phyloP scores from a whole-genome alignment of 371 early-diverging fungal species.

The Rhizopus microsporus region DNA sequence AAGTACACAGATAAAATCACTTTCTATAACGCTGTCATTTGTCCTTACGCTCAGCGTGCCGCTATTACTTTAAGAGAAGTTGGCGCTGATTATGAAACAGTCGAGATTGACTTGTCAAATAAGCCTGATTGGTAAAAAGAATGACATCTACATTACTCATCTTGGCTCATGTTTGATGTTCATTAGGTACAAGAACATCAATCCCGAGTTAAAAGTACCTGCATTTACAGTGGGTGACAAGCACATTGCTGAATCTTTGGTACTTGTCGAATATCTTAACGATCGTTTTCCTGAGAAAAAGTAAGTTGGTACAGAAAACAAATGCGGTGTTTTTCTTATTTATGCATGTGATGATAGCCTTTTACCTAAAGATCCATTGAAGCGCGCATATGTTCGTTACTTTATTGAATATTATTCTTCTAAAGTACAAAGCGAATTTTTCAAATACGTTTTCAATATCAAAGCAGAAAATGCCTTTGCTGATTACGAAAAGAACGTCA shows the following conservation, averaged over 20 bases:
- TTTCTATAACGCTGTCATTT: conserved; percentile 54
- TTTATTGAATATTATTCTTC: conserved; percentile 55
- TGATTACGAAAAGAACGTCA: conserved; percentile 18
- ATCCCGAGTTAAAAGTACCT: conserved; percentile 57
- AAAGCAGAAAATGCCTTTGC: conserved; percentile 27
- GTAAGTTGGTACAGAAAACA: conserved; percentile 27
- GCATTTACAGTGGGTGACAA: conserved; percentile 40
- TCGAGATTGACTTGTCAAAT: conserved; percentile 62
- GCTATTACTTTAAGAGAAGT: conserved; percentile 57
- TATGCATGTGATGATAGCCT: conserved; percentile 23
- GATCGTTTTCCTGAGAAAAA: conserved; percentile 51
- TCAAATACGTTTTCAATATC: conserved; percentile 24
- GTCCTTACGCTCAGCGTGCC: conserved; percentile 69
- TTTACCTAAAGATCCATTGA: conserved; percentile 44
- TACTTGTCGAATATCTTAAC: conserved; percentile 51
- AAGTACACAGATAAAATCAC: conserved; percentile 31
- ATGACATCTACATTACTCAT: not conserved
- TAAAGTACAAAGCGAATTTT: conserved; percentile 37
- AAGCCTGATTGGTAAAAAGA: conserved; percentile 59
- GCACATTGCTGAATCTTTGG: conserved; percentile 52
- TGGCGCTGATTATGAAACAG: conserved; percentile 45
- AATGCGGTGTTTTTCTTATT: not conserved
- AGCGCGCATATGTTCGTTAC: conserved; percentile 53
- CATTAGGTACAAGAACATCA: conserved; percentile 47
- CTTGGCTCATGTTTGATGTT: not conserved